Evolutionary conservation across 2,329 filamentous ascomycete species (phyloP).

Genomic region (Colletotrichum trifolii): DNA sequence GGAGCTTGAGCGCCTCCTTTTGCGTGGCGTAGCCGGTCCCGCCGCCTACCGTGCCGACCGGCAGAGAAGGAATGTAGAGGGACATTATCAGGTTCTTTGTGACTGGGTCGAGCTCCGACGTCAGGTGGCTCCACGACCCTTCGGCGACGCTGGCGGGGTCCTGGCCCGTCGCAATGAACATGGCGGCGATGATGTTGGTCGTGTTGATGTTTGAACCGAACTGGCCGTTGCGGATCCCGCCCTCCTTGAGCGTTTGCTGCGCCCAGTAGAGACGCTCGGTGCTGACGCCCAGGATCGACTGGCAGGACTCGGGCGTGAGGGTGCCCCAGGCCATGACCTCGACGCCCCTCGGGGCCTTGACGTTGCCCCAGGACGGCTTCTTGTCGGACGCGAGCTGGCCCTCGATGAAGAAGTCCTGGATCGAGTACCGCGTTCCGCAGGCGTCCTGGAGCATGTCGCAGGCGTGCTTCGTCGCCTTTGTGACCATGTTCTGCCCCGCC

Average conservation of each 20-base stretch:
- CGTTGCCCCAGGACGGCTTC: conserved; percentile 22
- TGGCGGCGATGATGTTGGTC: conserved; percentile 21
- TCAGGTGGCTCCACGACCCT: conserved; percentile 18
- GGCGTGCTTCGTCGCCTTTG: conserved; percentile 16
- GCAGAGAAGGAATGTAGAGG: conserved; percentile 11
- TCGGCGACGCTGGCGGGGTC: conserved; percentile 21
- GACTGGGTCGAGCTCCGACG: conserved; percentile 9
- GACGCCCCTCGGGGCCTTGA: conserved; percentile 14
- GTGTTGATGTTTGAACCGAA: conserved; percentile 25
- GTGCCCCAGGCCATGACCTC: conserved; percentile 25
- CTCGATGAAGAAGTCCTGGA: conserved; percentile 21
- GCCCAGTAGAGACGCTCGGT: conserved; percentile 5
- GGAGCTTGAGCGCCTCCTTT: conserved; percentile 12
- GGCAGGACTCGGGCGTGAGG: conserved; percentile 4
- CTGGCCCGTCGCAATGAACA: conserved; percentile 21
- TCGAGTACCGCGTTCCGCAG: background rate
- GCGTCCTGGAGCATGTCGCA: conserved; percentile 9
- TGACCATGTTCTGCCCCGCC: conserved; percentile 24
- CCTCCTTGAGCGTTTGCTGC: conserved; percentile 5
- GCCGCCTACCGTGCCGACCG: conserved; percentile 10
- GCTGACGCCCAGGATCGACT: conserved; percentile 2
- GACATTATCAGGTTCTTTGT: conserved; percentile 11
- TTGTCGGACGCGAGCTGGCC: conserved; percentile 18
- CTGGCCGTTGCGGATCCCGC: conserved; percentile 21
- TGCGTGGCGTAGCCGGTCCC: conserved; percentile 20